phyloP scores from a whole-genome alignment of 2,329 filamentous ascomycete genomes.

The Arthrocladium fulminans region DNA sequence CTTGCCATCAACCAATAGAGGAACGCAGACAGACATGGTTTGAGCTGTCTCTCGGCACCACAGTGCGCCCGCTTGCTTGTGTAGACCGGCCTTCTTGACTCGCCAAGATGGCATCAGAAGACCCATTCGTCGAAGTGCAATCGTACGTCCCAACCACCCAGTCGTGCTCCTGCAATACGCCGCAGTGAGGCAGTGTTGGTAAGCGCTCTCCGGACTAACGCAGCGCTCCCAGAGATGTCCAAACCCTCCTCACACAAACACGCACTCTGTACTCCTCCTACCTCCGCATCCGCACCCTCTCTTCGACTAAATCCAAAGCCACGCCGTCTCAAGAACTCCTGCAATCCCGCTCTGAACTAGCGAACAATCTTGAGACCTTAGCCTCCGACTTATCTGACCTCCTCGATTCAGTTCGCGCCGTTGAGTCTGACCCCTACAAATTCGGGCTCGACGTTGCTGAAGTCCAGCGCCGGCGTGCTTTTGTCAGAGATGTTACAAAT shows the following conservation, averaged over 20 bases:
- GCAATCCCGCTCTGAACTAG: constrained; percentile 63
- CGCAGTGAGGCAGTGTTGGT: constrained; percentile 9
- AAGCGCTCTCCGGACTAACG: too few species aligned
- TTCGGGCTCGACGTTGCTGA: constrained; percentile 81
- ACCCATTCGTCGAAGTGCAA: constrained; percentile 43
- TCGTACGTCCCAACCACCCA: constrained; percentile 27
- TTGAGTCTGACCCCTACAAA: constrained; percentile 76
- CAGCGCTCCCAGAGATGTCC: constrained; percentile 61
- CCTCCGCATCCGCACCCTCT: constrained; percentile 84
- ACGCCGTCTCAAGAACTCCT: constrained; percentile 55
- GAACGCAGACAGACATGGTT: too few species aligned
- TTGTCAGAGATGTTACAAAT: constrained; percentile 80
- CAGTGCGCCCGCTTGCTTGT: neutral
- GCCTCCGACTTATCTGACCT: constrained; percentile 83
- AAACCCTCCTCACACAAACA: constrained; percentile 68
- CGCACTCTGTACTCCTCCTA: constrained; percentile 89
- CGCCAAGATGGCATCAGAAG: constrained; percentile 16
- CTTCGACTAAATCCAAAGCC: constrained; percentile 63
- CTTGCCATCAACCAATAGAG: too few species aligned
- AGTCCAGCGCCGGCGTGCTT: constrained; percentile 65
- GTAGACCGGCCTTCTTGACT: too few species aligned
- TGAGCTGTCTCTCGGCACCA: neutral
- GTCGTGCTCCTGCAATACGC: neutral
- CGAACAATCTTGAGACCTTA: constrained; percentile 65
- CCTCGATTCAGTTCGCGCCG: constrained; percentile 72